Evolutionary conservation across 139 green algal genomes (phyloP), one percentile per base, ranked within the genome.

Genomic region (Picochlorum sp.): DNA sequence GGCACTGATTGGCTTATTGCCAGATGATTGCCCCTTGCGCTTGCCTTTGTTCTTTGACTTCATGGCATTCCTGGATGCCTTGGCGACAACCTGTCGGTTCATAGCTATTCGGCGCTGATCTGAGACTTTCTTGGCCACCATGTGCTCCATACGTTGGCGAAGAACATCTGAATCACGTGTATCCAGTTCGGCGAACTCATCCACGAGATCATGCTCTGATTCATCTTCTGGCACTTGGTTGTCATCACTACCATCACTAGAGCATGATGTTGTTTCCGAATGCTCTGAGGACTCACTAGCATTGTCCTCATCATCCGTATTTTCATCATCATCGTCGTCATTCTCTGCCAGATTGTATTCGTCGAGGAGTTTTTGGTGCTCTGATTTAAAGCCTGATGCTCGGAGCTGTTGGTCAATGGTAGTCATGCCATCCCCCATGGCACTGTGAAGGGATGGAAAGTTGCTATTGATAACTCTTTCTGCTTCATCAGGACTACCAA

Each of bases 381-480:
- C 60, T 51, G 52, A 56, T 60, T 80, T 77, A 68, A 91, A 92
- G 0, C 86, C 85, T 30, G 77, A 86, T 6, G 85, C 85, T 7
- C 66, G 65, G 20, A 92, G 64, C 49, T 78, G 77, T 10, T 77
- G 61, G 59, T 92, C 84, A 45, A 94, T 65, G 6, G 28, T 38
- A 2, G 63, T 71, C 65, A 78, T 49, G 28, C 86, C 84, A 51
- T 70, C 66, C 2, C 85, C 77, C 13, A 71, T 66, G 3, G 85
- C 65, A 41, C 74, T 77, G 24, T 81, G 69, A 63, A 88, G 66
- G 11, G 50, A 49, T 0, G 60, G 64, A 75, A 92, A 84, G 9
- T 68, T 44, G 56, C 87, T 81, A 14, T 78, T 75, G 24, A 83
- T 61, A 47, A 88, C 87, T 21, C n/a, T 21, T 20, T 54, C 47